A percentile compares a stretch with the other conserved stretches of the same genome.
Conservation (phyloP, 306 rosid genomes). For the Citrullus mucosospermus region DNA sequence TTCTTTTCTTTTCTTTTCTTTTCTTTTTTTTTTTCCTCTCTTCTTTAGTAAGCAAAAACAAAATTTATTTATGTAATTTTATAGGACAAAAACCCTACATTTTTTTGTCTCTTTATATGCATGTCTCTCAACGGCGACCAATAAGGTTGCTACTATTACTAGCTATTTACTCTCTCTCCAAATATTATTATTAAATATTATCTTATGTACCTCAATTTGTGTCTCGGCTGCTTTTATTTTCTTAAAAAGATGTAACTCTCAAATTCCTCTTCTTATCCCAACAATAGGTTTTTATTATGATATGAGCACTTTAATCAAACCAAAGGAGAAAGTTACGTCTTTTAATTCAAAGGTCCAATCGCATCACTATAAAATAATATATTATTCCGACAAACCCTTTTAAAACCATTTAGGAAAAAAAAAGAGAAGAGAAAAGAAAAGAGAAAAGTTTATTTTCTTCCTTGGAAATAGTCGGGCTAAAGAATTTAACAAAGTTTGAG, state of each 20-base stretch:
- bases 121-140: background rate
- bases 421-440: no score
- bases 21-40: background rate
- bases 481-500: background rate
- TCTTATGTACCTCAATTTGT: background rate
- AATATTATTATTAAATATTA: background rate
- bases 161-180: background rate
- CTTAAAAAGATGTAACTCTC: background rate
- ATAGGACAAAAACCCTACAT: background rate
- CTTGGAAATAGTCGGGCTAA: background rate
- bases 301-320: background rate
- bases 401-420: background rate
- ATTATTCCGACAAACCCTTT: background rate
- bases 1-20: background rate
- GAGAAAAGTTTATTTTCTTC: background rate
- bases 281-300: background rate
- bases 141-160: background rate
- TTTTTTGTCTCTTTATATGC: background rate
- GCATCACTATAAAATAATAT: background rate
- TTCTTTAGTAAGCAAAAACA: background rate
- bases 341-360: background rate
- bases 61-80: background rate
- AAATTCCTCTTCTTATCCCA: background rate
- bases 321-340: background rate
- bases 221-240: background rate